These are phyloP conservation scores for Leccinum longicurvipes DNA, from an alignment of 768 basidiomycete genomes.

Conservation along the genomic window DNA sequence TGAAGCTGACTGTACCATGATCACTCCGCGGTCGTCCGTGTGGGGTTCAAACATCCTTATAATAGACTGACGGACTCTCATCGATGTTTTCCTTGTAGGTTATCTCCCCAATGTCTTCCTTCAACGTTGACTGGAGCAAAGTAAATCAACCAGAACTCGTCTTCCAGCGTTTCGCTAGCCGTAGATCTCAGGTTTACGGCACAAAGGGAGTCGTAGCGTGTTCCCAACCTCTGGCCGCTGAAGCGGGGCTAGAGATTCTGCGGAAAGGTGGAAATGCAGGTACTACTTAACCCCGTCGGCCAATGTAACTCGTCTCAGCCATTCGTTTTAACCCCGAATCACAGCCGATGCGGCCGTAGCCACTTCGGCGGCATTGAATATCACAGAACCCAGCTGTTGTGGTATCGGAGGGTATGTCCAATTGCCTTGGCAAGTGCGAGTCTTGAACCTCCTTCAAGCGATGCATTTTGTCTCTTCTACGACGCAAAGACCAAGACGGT, in stretches of 20 bases:
- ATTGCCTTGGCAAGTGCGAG: not conserved
- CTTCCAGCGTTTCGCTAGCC: slow-evolving; percentile 73
- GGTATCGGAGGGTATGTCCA: slow-evolving; percentile 83
- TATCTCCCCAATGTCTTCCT: slow-evolving; percentile 21
- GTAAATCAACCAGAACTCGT: slow-evolving; percentile 64
- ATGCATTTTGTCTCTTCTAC: slow-evolving; percentile 92
- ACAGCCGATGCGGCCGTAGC: slow-evolving; percentile 94
- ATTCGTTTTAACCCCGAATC: not conserved
- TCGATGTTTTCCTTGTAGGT: not conserved
- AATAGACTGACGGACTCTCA: not conserved
- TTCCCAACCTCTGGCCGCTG: slow-evolving; percentile 87
- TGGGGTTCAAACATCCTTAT: not conserved
- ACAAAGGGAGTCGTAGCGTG: slow-evolving; percentile 86
- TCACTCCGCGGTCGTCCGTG: slow-evolving; percentile 12
- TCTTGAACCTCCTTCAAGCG: slow-evolving; percentile 41
- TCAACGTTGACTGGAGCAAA: slow-evolving; percentile 52
- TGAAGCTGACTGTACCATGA: not conserved
- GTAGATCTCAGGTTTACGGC: slow-evolving; percentile 82
- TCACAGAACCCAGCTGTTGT: slow-evolving; percentile 83
- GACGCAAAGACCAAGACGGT: slow-evolving; percentile 79
- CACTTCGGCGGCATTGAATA: slow-evolving; percentile 86
- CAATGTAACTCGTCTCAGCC: not conserved
- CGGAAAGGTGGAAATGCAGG: slow-evolving; percentile 95
- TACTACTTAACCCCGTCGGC: slow-evolving; percentile 32
- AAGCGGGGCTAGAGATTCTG: slow-evolving; percentile 90